Evolutionary conservation across 2,329 filamentous ascomycete species (phyloP).

Genomic region (Talaromyces sp.): DNA sequence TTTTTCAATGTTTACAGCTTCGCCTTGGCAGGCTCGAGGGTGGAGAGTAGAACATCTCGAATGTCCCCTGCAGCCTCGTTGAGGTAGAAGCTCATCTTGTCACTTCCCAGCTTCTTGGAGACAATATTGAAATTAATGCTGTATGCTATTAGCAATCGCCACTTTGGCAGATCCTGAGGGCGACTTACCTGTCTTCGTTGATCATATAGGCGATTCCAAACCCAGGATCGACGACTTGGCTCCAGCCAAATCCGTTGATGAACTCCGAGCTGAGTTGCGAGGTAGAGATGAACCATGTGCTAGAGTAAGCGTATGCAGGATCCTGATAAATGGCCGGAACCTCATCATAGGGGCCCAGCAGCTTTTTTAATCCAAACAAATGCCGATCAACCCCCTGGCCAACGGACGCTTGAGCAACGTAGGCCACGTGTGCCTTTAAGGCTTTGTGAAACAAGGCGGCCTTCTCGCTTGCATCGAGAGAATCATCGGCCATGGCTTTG

Average conservation of each 20-base stretch:
- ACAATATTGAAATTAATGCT: constrained; percentile 98
- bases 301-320: constrained; percentile 75
- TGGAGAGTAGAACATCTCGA: constrained; percentile 76
- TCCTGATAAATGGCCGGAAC: constrained; percentile 81
- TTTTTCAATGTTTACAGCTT: constrained; percentile 44
- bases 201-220: constrained; percentile 99
- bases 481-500: constrained; percentile 68
- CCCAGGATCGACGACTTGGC: constrained; percentile 90
- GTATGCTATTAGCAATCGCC: not conserved
- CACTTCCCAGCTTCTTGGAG: constrained; percentile 82
- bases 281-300: constrained; percentile 83
- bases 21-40: constrained; percentile 59
- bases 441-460: constrained; percentile 77
- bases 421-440: constrained; percentile 75
- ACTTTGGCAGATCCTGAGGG: not conserved
- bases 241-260: constrained; percentile 99
- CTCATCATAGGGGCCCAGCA: constrained; percentile 73
- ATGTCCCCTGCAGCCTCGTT: constrained; percentile 90
- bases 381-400: constrained; percentile 94
- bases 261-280: constrained; percentile 91
- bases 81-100: constrained; percentile 92
- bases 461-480: constrained; percentile 56
- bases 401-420: constrained; percentile 82
- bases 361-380: constrained; percentile 93
- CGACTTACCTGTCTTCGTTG: constrained; percentile 80